Conservation (phyloP, 1,139 yeast species). For the Lodderomyces beijingensis region DNA sequence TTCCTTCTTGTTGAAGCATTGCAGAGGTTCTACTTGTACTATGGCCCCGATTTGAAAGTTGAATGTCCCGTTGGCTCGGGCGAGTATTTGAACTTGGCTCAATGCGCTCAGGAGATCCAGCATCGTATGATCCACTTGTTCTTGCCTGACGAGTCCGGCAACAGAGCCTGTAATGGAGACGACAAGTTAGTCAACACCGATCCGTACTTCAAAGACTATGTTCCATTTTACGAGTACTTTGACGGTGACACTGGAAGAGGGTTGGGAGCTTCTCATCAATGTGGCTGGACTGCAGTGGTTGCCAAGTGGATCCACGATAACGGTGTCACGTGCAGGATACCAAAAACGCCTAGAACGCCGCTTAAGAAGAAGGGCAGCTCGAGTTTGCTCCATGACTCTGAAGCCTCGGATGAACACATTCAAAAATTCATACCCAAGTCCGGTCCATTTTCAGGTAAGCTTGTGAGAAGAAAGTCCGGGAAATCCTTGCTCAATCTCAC, state of each 20-base stretch:
- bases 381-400: slow-evolving; percentile 20
- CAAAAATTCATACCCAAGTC: slow-evolving; percentile 37
- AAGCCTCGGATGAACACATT: slow-evolving; percentile 32
- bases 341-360: slow-evolving; percentile 51
- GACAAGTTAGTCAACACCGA: slow-evolving; percentile 61
- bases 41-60: slow-evolving; percentile 81
- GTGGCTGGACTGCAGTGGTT: slow-evolving; percentile 95
- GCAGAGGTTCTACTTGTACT: slow-evolving; percentile 85
- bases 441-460: slow-evolving; percentile 53
- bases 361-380: slow-evolving; percentile 22
- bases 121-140: slow-evolving; percentile 82
- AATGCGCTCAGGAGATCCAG: slow-evolving; percentile 88
- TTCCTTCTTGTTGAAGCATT: slow-evolving; percentile 84
- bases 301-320: slow-evolving; percentile 94
- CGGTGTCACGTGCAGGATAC: slow-evolving; percentile 61
- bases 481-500: slow-evolving; percentile 66
- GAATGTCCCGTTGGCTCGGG: slow-evolving; percentile 94
- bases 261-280: slow-evolving; percentile 90
- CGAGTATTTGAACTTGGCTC: slow-evolving; percentile 73
- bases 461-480: slow-evolving; percentile 65
- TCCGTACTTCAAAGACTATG: slow-evolving; percentile 69
- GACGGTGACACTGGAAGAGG: slow-evolving; percentile 97
- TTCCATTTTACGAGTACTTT: slow-evolving; percentile 84
- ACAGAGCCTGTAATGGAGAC: slow-evolving; percentile 80
- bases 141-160: slow-evolving; percentile 64